phyloP scores from a whole-genome alignment of 192 early-diverging fungal species.

The Backusella mclennaniae region DNA sequence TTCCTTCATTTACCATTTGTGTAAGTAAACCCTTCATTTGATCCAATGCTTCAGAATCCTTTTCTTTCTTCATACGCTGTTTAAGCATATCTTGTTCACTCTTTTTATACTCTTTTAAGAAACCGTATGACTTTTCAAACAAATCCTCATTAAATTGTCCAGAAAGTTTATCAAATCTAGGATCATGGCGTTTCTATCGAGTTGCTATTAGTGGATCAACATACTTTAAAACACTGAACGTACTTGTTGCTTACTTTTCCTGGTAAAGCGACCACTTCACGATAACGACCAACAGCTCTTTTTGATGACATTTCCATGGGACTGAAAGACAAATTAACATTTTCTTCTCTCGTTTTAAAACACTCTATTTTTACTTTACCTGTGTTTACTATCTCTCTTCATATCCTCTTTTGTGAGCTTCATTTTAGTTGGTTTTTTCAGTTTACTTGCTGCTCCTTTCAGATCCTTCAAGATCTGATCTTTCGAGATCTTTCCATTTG shows the following conservation, averaged over 20 bases:
- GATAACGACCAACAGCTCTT: constrained; percentile 65
- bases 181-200: constrained; percentile 78
- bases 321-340: constrained; percentile 36
- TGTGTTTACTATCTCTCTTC: constrained; percentile 38
- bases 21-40: constrained; percentile 59
- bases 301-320: constrained; percentile 82
- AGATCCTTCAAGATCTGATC: constrained; percentile 36
- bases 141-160: constrained; percentile 91
- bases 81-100: constrained; percentile 72
- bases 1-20: constrained; percentile 55
- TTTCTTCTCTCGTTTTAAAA: background rate
- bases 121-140: constrained; percentile 90
- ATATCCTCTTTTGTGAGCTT: constrained; percentile 39
- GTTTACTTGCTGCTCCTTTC: constrained; percentile 34
- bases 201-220: background rate
- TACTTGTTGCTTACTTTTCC: constrained; percentile 41
- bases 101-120: constrained; percentile 78
- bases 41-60: constrained; percentile 57
- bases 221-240: background rate
- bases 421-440: constrained; percentile 40
- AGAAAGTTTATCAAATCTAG: constrained; percentile 87
- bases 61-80: constrained; percentile 63
- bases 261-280: constrained; percentile 65
- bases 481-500: constrained; percentile 27
- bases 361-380: constrained; percentile 37